Percentiles rank a stretch among this genome's conserved stretches.
Conservation (phyloP, 352 stramenopile species). For the Phytophthora boehmeriae region DNA sequence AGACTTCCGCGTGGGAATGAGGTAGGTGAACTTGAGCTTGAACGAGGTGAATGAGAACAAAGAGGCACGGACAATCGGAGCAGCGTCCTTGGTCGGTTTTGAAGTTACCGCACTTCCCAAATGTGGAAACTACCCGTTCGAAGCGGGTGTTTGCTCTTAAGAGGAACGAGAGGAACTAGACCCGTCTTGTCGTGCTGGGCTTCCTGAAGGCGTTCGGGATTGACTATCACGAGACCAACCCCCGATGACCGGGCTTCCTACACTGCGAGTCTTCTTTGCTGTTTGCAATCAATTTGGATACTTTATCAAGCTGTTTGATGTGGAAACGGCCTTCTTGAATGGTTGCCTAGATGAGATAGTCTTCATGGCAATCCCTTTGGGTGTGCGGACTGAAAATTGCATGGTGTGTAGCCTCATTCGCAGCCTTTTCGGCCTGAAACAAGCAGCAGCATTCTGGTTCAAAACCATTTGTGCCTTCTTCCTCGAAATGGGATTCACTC, state of each 20-base stretch:
- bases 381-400: not conserved
- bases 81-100: too few species aligned
- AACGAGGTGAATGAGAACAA: too few species aligned
- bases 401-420: not conserved
- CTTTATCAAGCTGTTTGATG: not conserved
- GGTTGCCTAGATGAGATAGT: not conserved
- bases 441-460: not conserved
- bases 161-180: too few species aligned
- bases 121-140: too few species aligned
- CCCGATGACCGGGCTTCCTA: not conserved
- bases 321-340: not conserved
- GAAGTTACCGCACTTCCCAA: too few species aligned
- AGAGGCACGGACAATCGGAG: too few species aligned
- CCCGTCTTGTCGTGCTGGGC: not conserved
- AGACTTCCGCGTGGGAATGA: too few species aligned
- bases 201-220: not conserved
- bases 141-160: too few species aligned
- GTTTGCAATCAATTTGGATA: not conserved
- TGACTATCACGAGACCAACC: not conserved
- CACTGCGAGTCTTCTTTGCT: not conserved
- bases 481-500: not conserved
- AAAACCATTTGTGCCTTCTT: not conserved
- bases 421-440: not conserved
- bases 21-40: too few species aligned
- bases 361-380: not conserved